Evolutionary conservation across 225 moss, liverwort and hornwort genomes (phyloP).

Genomic region (Sphagnum contortum): DNA sequence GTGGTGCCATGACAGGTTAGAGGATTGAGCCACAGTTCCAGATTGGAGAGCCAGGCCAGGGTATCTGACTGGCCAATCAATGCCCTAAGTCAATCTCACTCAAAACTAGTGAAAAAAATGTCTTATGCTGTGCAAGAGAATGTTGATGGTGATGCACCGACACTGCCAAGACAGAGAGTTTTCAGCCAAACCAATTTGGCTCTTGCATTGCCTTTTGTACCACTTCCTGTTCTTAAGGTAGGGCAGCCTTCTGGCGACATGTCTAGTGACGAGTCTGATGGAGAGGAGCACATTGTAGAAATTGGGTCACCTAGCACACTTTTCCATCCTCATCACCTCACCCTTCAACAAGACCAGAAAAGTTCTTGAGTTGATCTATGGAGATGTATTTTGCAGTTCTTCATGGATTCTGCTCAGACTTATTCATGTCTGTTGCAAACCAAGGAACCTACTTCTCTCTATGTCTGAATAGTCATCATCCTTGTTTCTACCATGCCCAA

Average conservation of each 20-base stretch:
- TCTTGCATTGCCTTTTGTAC: slow-evolving; percentile 6
- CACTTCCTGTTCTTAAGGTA: slow-evolving; percentile 10
- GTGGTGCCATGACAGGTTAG: slow-evolving; percentile 18
- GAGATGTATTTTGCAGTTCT: no score
- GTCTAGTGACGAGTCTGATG: slow-evolving; percentile 75
- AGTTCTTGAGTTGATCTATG: no score
- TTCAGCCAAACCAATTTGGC: slow-evolving; percentile 33
- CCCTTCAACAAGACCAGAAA: neutral
- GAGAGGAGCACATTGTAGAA: slow-evolving; percentile 70
- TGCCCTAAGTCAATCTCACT: slow-evolving; percentile 34
- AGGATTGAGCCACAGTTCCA: slow-evolving; percentile 18
- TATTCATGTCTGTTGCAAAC: no score
- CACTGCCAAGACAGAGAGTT: slow-evolving; percentile 9
- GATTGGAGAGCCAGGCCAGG: slow-evolving; percentile 9
- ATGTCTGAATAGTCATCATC: no score
- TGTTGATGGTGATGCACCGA: slow-evolving; percentile 5
- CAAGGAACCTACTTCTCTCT: no score
- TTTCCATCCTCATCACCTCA: slow-evolving; percentile 17
- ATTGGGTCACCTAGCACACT: slow-evolving; percentile 74
- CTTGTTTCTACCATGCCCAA: no score
- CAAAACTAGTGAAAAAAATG: slow-evolving; percentile 24
- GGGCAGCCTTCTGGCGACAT: slow-evolving; percentile 20
- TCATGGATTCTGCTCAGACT: no score
- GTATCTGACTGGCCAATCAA: slow-evolving; percentile 1
- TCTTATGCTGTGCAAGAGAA: slow-evolving; percentile 21